Evolutionary conservation across 805 yeast genomes (phyloP).

Genomic region (Sugiyamaella boreocaroliniensis): DNA sequence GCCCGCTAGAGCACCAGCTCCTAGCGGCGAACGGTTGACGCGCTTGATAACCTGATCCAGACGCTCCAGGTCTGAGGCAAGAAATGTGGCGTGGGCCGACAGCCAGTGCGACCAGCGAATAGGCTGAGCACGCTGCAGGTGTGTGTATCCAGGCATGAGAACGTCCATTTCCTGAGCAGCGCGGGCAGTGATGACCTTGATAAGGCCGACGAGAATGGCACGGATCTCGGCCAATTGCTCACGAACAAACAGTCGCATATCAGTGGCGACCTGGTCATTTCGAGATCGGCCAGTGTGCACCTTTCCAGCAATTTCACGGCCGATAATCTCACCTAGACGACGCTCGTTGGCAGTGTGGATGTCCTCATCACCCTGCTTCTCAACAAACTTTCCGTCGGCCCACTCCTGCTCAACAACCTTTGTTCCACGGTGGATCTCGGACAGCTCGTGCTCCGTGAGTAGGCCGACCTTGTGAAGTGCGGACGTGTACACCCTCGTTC

Average conservation of each 20-base stretch:
- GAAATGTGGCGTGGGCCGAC: constrained; percentile 88
- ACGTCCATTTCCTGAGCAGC: constrained; percentile 83
- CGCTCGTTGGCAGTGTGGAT: constrained; percentile 99
- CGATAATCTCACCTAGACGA: constrained; percentile 92
- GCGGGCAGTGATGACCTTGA: constrained; percentile 61
- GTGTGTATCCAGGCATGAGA: constrained; percentile 98
- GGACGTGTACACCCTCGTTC: constrained; percentile 86
- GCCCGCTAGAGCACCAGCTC: constrained; percentile 98
- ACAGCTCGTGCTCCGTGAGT: constrained; percentile 63
- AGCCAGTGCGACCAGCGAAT: constrained; percentile 99
- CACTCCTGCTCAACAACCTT: constrained; percentile 70
- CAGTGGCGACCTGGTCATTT: constrained; percentile 99
- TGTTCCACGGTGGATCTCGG: constrained; percentile 79
- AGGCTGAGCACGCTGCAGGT: constrained; percentile 98
- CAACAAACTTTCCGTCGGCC: constrained; percentile 60
- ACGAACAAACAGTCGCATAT: constrained; percentile 90
- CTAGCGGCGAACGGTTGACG: constrained; percentile 84
- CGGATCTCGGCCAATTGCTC: constrained; percentile 58
- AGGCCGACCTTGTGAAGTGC: constrained; percentile 79
- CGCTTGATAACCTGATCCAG: constrained; percentile 72
- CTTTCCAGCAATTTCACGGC: constrained; percentile 88
- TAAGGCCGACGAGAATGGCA: constrained; percentile 51
- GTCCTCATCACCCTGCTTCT: constrained; percentile 90
- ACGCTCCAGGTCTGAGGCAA: constrained; percentile 84
- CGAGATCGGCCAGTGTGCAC: constrained; percentile 99